Evolutionary conservation across 2,329 filamentous ascomycete genomes (phyloP).

Genomic region (Biscogniauxia sp.): DNA sequence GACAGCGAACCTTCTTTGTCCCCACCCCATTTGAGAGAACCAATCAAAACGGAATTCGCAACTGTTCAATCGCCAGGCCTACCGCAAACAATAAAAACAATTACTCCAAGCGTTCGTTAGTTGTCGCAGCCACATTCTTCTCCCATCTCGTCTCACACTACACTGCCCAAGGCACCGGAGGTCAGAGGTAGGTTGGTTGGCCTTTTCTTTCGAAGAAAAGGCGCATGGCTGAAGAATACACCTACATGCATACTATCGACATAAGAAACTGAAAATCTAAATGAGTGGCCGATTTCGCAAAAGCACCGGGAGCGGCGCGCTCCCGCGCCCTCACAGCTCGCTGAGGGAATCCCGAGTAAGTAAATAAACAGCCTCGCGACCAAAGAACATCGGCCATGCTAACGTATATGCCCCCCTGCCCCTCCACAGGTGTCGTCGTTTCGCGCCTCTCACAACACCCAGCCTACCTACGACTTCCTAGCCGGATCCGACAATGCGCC

Average conservation of each 20-base stretch:
- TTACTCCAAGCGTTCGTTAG: slow-evolving; percentile 9
- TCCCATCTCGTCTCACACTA: not conserved
- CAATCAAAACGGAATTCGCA: slow-evolving; percentile 2
- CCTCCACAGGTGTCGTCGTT: slow-evolving; percentile 42
- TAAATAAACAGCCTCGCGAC: slow-evolving; percentile 14
- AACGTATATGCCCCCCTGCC: slow-evolving; percentile 1
- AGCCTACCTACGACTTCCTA: slow-evolving; percentile 59
- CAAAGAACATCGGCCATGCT: not conserved
- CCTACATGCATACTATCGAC: not conserved
- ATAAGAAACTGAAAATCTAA: slow-evolving; percentile 2
- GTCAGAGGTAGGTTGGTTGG: not conserved
- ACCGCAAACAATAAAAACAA: slow-evolving; percentile 27
- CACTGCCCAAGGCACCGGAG: not conserved
- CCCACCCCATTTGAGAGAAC: not conserved
- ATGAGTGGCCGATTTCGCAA: slow-evolving; percentile 29
- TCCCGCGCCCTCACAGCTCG: slow-evolving; percentile 21
- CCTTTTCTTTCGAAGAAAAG: not conserved
- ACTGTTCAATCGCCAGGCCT: slow-evolving; percentile 20
- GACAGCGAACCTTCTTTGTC: not conserved
- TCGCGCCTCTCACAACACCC: slow-evolving; percentile 47
- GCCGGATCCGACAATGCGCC: slow-evolving; percentile 48
- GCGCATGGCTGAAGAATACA: too few relatives aligned
- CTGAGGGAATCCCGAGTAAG: slow-evolving; percentile 30
- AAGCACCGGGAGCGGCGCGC: slow-evolving; percentile 25
- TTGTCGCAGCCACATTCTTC: slow-evolving; percentile 2